Base-by-base conservation (phyloP, 306 rosid species). In the Prosopis cineraria region DNA sequence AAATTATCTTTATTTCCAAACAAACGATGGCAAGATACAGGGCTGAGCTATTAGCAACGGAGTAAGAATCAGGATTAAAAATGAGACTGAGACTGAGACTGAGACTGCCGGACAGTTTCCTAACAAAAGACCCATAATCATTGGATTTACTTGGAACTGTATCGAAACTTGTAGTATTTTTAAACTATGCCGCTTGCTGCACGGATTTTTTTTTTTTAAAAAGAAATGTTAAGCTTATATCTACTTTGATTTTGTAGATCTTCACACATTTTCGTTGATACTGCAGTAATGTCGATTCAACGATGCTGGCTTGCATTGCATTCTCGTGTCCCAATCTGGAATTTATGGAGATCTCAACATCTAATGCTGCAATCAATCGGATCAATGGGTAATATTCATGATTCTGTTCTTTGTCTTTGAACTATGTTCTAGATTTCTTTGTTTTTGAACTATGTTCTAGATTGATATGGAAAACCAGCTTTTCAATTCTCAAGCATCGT, bases 281-380 rank as follows among this genome's bases (percentile, higher is more conserved):
- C 43, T 71, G 86, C 89, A 96, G 99, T 76, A 93, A 96, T 80
- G 78, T 91, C n/a, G 98, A 96, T 78, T 91, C 99, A 7, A 96
- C 97, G 33, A 87, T 93, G 96, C 85, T 96, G 69, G 99, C 97
- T 19, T 96, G 98, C 74, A 85, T 96, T 76, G 97, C 99, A 33
- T 96, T 93, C 45, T 93, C 99, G 2, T 96, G 99, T 80, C 98
- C 99, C 60, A 91, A 87, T 89, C 87, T 96, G 5, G 98, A 89
- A 29, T 84, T 22, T 60, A 67, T 96, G 93, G 98, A 91, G 91
- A 88, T 93, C 80, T 80, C 78, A 0, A 85, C 74, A 3, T 85
- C 85, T 41, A 75, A 83, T 52, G 29, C 75, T 25, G 88, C 97
- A 37, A 29, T 77, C 65, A 96, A 90, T 90, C 89, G 99, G 59